Conservation (phyloP, 148 eudicot species). For the Pharnaceum exiguum region DNA sequence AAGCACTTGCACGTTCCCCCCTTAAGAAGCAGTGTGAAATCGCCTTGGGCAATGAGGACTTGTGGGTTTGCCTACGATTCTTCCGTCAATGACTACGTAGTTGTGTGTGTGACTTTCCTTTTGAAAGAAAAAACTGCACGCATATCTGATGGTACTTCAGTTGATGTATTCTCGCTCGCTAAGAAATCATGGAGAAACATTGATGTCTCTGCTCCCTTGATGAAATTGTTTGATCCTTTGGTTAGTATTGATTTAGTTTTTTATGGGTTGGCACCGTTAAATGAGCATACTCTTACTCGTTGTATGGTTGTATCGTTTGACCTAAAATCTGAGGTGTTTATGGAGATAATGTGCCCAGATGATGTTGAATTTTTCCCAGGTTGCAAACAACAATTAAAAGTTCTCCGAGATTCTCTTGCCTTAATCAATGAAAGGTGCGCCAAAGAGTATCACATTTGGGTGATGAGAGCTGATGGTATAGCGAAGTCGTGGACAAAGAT, state of each 20-base stretch:
- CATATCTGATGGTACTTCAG: no score
- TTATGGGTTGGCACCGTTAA: constrained; percentile 31
- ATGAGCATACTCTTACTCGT: no score
- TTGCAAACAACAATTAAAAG: constrained; percentile 11
- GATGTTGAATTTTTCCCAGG: neutral
- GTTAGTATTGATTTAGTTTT: constrained; percentile 23
- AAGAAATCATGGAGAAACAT: constrained; percentile 16
- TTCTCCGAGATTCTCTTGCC: constrained; percentile 11
- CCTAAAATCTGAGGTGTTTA: constrained; percentile 21
- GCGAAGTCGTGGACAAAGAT: constrained; percentile 31
- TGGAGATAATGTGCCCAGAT: constrained; percentile 17
- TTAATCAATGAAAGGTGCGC: constrained; percentile 14
- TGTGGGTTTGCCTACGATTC: constrained; percentile 33
- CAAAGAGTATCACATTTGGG: constrained; percentile 19
- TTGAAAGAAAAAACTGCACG: no score
- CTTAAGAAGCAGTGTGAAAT: no score
- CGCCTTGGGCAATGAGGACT: neutral
- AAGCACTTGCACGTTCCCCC: constrained; percentile 19
- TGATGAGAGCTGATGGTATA: constrained; percentile 26
- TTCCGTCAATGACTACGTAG: constrained; percentile 19
- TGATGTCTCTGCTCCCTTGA: neutral
- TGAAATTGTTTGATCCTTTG: neutral
- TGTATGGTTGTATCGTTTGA: constrained; percentile 22
- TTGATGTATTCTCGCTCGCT: no score
- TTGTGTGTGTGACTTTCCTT: constrained; percentile 14